Evolutionary conservation across 208 protist genomes (phyloP).

Genomic region (Acanthamoeba sp.): DNA sequence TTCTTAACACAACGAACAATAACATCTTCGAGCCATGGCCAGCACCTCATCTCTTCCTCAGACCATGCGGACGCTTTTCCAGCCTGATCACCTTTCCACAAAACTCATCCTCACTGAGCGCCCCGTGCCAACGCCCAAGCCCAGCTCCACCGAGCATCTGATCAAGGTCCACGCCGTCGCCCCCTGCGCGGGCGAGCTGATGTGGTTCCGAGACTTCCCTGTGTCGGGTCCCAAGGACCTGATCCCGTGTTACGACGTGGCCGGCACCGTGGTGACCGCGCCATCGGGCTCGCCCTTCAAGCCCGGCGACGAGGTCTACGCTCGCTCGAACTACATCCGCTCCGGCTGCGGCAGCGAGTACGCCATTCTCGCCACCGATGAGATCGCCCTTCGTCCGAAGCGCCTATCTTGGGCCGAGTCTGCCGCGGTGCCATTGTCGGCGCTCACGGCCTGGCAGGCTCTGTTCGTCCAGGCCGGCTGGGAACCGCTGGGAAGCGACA

Average conservation of each 20-base stretch:
- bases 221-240: not conserved
- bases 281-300: not conserved
- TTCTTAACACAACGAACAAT: no score
- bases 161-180: constrained; percentile 10
- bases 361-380: not conserved
- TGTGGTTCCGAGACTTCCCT: constrained; percentile 6
- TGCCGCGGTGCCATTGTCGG: not conserved
- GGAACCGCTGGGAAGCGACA: not conserved
- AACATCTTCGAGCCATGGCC: no score
- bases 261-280: not conserved
- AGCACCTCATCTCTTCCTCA: no score
- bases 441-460: constrained; percentile 2
- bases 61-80: not conserved
- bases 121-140: not conserved
- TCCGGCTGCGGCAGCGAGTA: not conserved
- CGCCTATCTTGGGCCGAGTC: not conserved
- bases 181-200: not conserved
- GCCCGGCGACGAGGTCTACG: constrained; percentile 34
- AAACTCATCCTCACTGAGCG: not conserved
- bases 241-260: not conserved
- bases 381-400: not conserved
- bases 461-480: constrained; percentile 7
- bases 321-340: not conserved
- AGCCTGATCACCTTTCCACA: not conserved
- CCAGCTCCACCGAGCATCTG: not conserved